These are phyloP conservation scores for Fraxinus baroniana DNA, from an alignment of 305 asterid genomes.

Conservation along the genomic window DNA sequence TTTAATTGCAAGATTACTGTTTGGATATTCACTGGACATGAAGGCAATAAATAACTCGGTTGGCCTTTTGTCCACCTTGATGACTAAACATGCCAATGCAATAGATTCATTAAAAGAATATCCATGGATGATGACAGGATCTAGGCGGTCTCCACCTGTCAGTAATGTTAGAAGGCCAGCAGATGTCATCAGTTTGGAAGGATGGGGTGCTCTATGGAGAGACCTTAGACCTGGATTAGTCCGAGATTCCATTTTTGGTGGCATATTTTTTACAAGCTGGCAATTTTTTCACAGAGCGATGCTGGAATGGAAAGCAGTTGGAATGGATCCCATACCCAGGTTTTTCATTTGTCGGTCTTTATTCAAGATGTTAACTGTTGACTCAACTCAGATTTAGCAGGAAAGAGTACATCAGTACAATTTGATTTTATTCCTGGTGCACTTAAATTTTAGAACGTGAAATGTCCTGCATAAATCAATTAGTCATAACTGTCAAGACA, in stretches of 20 bases:
- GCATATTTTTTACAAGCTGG: slow-evolving; percentile 87
- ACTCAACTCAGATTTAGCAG: neutral
- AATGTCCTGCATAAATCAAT: neutral
- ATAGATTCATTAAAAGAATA: slow-evolving; percentile 63
- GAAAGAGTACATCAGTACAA: neutral
- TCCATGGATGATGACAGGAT: slow-evolving; percentile 98
- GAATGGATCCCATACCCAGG: slow-evolving; percentile 82
- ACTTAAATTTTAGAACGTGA: neutral
- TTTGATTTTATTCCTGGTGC: neutral
- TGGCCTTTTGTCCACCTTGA: slow-evolving; percentile 68
- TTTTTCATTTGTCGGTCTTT: slow-evolving; percentile 20
- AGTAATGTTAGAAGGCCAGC: slow-evolving; percentile 56
- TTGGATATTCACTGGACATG: slow-evolving; percentile 60
- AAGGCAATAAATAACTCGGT: slow-evolving; percentile 59
- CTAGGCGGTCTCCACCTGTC: slow-evolving; percentile 79
- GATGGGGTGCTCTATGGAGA: slow-evolving; percentile 59
- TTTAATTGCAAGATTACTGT: slow-evolving; percentile 60
- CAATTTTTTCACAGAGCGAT: slow-evolving; percentile 63
- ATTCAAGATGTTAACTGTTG: slow-evolving; percentile 7
- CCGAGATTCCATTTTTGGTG: slow-evolving; percentile 83
- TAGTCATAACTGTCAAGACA: neutral
- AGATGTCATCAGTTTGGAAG: slow-evolving; percentile 69
- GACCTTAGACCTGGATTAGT: slow-evolving; percentile 76
- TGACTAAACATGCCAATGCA: slow-evolving; percentile 53
- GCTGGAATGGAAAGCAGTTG: slow-evolving; percentile 91